Evolutionary conservation across 2,329 filamentous ascomycete genomes (phyloP), one percentile per base, ranked within the genome.

Genomic region (Claviceps quebecensis): DNA sequence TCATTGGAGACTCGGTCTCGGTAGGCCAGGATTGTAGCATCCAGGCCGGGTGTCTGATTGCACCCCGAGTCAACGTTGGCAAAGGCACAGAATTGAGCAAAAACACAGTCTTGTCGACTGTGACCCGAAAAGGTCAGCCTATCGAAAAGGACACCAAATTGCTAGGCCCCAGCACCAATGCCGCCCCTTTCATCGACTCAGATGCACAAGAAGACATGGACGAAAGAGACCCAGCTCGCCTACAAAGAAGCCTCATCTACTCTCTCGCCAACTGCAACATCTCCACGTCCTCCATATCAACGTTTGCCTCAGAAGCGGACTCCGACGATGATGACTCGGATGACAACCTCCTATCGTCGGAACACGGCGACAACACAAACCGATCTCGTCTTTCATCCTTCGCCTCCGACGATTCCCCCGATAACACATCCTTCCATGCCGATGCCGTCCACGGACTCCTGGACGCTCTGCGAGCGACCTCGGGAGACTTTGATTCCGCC

Each of bases 371-470:
- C 56, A 63, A 54, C 56, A 69, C 58, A 60, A 85, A 83, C 1
- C 74, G 80, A 53, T 83, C 81, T 0, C 77, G 83, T 51, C 76
- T 81, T 39, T 82, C 80, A 29, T 87, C 83, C 45, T 87, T 90
- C 61, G 77, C 84, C 41, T 89, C 85, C 0, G 79, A 86, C 45
- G 77, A 83, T 58, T 87, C 84, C 0, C 80, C 81, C 16, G 69
- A 67, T 53, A 68, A 64, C 56, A 58, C 67, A 36, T 67, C 71
- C 53, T 97, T 97, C 75, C 87, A 95, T 64, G 76, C 84, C 55
- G 91, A 96, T 61, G 91, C 91, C 26, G 86, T 91, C 3, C 76
- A 83, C 56, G 91, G 87, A 54, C 78, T 97, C n/a, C 77, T 90
- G 55, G 90, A 96, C 61, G 86, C 88, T 23, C 75, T 97, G 43